These are phyloP conservation scores for Zea luxurians DNA, from an alignment of 176 grass and related monocot genomes.

Conservation along the genomic window DNA sequence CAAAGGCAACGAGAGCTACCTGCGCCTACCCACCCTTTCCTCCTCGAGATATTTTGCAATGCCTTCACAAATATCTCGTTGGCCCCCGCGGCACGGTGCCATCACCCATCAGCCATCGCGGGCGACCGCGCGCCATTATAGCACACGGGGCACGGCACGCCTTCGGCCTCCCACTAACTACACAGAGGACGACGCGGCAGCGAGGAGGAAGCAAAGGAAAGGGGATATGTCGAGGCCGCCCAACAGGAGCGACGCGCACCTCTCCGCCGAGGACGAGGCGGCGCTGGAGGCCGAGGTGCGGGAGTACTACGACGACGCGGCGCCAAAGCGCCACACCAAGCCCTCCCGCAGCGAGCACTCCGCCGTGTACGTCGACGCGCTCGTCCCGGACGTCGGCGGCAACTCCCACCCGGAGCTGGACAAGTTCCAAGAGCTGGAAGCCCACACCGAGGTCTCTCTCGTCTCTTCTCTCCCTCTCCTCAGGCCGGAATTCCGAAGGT, in stretches of 20 bases:
- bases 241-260: slow-evolving; percentile 69
- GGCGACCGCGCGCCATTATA: slow-evolving; percentile 28
- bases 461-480: not conserved
- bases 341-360: slow-evolving; percentile 75
- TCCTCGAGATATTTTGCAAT: slow-evolving; percentile 24
- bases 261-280: slow-evolving; percentile 52
- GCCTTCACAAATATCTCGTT: slow-evolving; percentile 26
- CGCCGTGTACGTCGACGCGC: slow-evolving; percentile 50
- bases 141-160: slow-evolving; percentile 17
- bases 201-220: not conserved
- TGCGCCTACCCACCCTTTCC: not conserved
- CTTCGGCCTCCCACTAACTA: not conserved
- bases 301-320: slow-evolving; percentile 60
- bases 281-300: slow-evolving; percentile 54
- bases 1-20: not conserved
- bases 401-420: slow-evolving; percentile 60
- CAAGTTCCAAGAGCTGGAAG: slow-evolving; percentile 65
- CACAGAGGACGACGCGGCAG: not conserved
- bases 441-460: slow-evolving; percentile 45
- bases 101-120: slow-evolving; percentile 11
- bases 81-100: slow-evolving; percentile 19
- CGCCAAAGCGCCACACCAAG: slow-evolving; percentile 86
- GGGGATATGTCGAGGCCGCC: slow-evolving; percentile 59
- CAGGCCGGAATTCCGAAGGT: too few species aligned
- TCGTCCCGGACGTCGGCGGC: slow-evolving; percentile 22